These are phyloP conservation scores for Penicillium crystallinum DNA, from an alignment of 495 filamentous ascomycete species.

Conservation along the genomic window DNA sequence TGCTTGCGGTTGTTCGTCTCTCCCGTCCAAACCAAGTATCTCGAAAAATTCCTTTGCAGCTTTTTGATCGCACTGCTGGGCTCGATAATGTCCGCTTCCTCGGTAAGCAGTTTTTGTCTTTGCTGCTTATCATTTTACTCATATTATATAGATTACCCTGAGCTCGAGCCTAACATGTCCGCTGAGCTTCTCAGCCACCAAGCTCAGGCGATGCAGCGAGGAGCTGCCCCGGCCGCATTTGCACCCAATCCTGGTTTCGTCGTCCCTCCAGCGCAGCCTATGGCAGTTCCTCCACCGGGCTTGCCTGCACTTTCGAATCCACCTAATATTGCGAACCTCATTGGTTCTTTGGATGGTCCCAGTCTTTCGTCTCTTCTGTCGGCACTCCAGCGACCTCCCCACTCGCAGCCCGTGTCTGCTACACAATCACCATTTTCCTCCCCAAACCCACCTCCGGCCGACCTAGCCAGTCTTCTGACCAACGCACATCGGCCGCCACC, in stretches of 20 bases:
- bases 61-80: conserved; percentile 76
- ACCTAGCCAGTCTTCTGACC: conserved; percentile 57
- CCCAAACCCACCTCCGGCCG: conserved; percentile 38
- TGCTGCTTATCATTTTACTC: conserved; percentile 1
- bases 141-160: conserved; percentile 61
- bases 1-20: conserved; percentile 76
- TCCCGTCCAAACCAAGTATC: conserved; percentile 59
- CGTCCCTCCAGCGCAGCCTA: conserved; percentile 32
- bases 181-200: conserved; percentile 70
- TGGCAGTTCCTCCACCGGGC: conserved; percentile 30
- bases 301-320: conserved; percentile 31
- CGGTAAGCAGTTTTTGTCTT: conserved; percentile 37
- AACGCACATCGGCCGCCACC: conserved; percentile 41
- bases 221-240: conserved; percentile 39
- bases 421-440: conserved; percentile 35
- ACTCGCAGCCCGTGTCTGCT: conserved; percentile 35
- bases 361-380: conserved; percentile 69
- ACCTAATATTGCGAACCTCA: conserved; percentile 41
- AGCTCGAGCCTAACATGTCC: conserved; percentile 69
- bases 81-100: conserved; percentile 70
- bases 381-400: conserved; percentile 47
- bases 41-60: conserved; percentile 69
- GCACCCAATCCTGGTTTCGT: conserved; percentile 41
- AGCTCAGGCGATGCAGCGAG: conserved; percentile 58
- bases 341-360: conserved; percentile 61